Percentiles rank a stretch among this genome's conserved stretches.
Conservation (phyloP, 176 grass and related monocot genomes). For the Olyra latifolia region DNA sequence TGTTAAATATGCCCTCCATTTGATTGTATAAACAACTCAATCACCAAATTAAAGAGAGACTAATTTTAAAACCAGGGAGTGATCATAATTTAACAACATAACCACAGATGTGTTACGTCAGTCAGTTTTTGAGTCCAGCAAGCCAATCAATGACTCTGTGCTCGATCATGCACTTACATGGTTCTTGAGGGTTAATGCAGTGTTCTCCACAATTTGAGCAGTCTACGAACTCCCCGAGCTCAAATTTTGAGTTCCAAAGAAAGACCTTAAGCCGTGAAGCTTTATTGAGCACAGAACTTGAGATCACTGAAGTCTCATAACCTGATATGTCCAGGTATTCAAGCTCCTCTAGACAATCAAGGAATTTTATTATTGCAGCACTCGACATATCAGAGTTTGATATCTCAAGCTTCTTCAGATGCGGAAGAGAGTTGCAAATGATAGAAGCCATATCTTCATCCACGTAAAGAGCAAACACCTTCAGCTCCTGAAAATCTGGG, state of each 20-base stretch:
- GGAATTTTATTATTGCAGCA: conserved; percentile 49
- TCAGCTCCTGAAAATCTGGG: conserved; percentile 44
- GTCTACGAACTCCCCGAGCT: conserved; percentile 61
- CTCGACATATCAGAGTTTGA: conserved; percentile 42
- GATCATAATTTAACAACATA: background rate
- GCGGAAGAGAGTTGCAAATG: conserved; percentile 56
- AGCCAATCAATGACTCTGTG: conserved; percentile 63
- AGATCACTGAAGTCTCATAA: conserved; percentile 55
- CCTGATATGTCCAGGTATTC: conserved; percentile 75
- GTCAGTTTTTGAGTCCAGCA: conserved; percentile 27
- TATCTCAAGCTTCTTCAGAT: conserved; percentile 65
- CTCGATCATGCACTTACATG: conserved; percentile 55
- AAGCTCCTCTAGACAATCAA: conserved; percentile 57
- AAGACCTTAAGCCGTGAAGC: conserved; percentile 58
- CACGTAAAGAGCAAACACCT: conserved; percentile 49
- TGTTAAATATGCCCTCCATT: background rate
- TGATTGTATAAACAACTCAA: background rate
- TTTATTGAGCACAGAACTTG: conserved; percentile 45
- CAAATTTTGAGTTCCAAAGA: conserved; percentile 61
- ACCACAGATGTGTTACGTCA: background rate
- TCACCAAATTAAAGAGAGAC: background rate
- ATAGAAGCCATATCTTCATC: conserved; percentile 56
- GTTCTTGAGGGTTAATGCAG: conserved; percentile 21
- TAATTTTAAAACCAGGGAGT: background rate
- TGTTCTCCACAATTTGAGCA: conserved; percentile 52